These are phyloP conservation scores for Bullera alba DNA, from an alignment of 768 basidiomycete genomes.

Conservation along the genomic window DNA sequence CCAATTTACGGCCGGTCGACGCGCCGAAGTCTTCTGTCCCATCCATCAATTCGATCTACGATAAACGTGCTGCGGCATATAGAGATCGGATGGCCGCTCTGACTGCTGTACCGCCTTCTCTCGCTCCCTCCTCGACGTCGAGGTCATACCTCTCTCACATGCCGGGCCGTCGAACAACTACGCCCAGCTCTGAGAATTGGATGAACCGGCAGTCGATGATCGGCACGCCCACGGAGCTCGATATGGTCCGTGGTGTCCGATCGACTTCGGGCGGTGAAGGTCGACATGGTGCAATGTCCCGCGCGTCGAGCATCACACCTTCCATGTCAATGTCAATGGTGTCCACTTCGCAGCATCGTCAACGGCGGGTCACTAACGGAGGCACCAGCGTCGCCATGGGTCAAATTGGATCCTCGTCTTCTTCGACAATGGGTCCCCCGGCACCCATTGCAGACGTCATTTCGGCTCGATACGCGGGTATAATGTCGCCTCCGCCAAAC, in stretches of 20 bases:
- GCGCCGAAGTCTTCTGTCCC: constrained; percentile 35
- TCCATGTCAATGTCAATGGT: not conserved
- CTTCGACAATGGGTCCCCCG: not conserved
- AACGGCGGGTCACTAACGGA: no score
- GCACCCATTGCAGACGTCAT: not conserved
- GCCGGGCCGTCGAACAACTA: not conserved
- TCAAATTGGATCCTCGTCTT: not conserved
- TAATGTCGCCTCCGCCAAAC: constrained; percentile 8
- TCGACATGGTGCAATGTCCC: not conserved
- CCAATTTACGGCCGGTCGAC: constrained; percentile 10
- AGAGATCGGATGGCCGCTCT: constrained; percentile 38
- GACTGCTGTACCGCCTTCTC: constrained; percentile 6
- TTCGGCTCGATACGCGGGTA: not conserved
- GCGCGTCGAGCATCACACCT: not conserved
- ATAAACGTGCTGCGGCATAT: constrained; percentile 41
- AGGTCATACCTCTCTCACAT: not conserved
- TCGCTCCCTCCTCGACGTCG: not conserved
- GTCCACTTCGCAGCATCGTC: not conserved
- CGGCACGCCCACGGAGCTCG: not conserved
- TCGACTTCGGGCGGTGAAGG: not conserved
- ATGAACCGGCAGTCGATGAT: not conserved
- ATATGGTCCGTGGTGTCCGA: constrained; percentile 7
- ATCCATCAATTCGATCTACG: constrained; percentile 44
- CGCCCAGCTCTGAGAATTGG: constrained; percentile 4
- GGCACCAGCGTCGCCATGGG: not conserved